These are phyloP conservation scores for Ziziphus jujuba DNA, from an alignment of 306 rosid genomes.

Conservation along the genomic window DNA sequence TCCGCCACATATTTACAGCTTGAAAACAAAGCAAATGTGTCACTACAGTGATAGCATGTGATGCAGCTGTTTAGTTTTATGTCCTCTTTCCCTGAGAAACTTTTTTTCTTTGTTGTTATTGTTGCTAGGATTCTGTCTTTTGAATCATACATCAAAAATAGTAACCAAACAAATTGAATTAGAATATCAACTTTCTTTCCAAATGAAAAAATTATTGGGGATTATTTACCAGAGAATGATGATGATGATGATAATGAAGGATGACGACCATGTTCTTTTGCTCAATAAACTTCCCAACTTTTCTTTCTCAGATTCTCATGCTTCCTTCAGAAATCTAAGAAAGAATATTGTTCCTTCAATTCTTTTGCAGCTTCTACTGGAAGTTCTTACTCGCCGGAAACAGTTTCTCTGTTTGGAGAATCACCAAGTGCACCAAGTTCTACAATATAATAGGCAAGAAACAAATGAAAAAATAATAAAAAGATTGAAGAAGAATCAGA, in stretches of 20 bases:
- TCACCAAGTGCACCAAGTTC: too few species aligned
- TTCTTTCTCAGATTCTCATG: constrained; percentile 47
- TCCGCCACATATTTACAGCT: constrained; percentile 14
- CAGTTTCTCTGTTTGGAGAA: too few species aligned
- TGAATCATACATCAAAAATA: too few species aligned
- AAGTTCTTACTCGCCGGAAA: background rate
- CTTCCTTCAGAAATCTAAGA: constrained; percentile 35
- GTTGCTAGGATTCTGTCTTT: too few species aligned
- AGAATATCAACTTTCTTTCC: constrained; percentile 12
- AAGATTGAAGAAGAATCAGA: too few species aligned
- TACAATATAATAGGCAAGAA: too few species aligned
- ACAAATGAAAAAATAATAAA: too few species aligned
- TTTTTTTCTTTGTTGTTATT: too few species aligned
- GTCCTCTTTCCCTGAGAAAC: constrained; percentile 21
- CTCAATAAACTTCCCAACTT: constrained; percentile 12
- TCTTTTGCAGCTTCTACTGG: constrained; percentile 9
- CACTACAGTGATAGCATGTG: constrained; percentile 22
- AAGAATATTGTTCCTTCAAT: background rate
- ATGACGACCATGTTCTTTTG: constrained; percentile 21
- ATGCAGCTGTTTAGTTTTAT: constrained; percentile 16
- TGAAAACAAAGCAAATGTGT: constrained; percentile 16
- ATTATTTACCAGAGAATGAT: constrained; percentile 16
- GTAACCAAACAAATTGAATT: too few species aligned
- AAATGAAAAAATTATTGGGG: constrained; percentile 26
- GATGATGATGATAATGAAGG: constrained; percentile 21